Evolutionary conservation across 805 yeast species (phyloP), one percentile per base, ranked within the genome.

Genomic region (Cyberlindnera maritima): DNA sequence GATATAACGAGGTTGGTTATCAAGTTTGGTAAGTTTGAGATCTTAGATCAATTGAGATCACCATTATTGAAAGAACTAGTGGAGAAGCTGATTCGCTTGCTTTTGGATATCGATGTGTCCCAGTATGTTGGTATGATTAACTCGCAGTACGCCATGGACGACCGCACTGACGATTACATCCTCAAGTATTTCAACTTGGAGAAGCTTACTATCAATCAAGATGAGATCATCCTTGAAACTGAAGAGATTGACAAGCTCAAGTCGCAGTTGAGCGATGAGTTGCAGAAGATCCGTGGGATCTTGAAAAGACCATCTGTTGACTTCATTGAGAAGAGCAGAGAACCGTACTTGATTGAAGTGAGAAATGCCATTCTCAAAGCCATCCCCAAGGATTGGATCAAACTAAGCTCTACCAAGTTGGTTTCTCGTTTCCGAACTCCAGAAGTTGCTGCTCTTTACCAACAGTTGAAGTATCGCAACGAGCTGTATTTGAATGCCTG

Each of bases 371-470:
- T 76, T 2, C 15, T 54, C 3, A 77, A 76, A 36, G 64, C 67
- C 1, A 64, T 91, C 2, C 98, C 98, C 0, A 56, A 68, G 2
- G 80, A 79, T 43, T 92, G 97, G 96, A 66, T 84, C 12, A 85
- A 88, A 55, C 77, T 87, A 23, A 85, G 79, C 56, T 85, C 85
- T 9, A 77, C 95, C 39, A 71, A 80, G 50, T 63, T 80, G 2
- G 82, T 88, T 1, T 77, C 89, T 2, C 68, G 98, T 47, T 91
- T 80, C 63, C 70, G 90, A 48, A 72, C 96, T 0, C 88, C 96
- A 0, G 67, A 64, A 26, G 74, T 82, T 1, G 55, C 70, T 2
- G 65, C 68, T 14, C 65, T 87, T 23, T 73, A 81, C 40, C 79
- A 80, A 44, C 62, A 70, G 33, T 61, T 83, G 32, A 83, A 80